Conservation (phyloP, 768 basidiomycete species). For the Mycena albidolilacea region DNA sequence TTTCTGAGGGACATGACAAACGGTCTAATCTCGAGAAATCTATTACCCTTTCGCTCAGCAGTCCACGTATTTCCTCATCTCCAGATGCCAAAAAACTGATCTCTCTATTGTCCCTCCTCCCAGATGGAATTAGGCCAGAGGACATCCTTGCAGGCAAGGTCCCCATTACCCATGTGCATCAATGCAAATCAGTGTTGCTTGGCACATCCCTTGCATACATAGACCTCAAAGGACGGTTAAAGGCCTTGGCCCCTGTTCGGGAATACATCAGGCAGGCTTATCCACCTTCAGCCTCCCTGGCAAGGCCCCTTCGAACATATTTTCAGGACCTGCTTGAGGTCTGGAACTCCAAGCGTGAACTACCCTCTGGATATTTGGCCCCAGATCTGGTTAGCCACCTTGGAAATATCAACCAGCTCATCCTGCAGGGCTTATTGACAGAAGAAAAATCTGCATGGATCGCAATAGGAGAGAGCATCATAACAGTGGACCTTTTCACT, state of each 20-base stretch:
- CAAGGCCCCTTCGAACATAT: constrained; percentile 1
- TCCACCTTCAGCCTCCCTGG: not conserved
- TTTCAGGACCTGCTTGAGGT: not conserved
- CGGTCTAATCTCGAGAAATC: constrained; percentile 24
- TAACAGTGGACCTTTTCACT: not conserved
- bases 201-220: constrained; percentile 19
- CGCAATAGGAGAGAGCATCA: not conserved
- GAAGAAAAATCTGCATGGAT: not conserved
- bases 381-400: not conserved
- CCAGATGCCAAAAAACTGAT: not conserved
- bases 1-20: constrained; percentile 18
- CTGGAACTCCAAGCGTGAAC: not conserved
- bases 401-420: constrained; percentile 19
- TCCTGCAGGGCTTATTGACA: not conserved
- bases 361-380: not conserved
- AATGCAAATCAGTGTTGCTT: constrained; percentile 1
- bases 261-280: constrained; percentile 1
- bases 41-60: constrained; percentile 20
- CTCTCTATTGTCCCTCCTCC: constrained; percentile 19
- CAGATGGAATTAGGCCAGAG: constrained; percentile 19
- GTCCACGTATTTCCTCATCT: constrained; percentile 10
- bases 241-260: constrained; percentile 8
- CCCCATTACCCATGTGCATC: constrained; percentile 3
- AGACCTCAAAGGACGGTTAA: not conserved
- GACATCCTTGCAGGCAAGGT: constrained; percentile 13